Conservation (phyloP, 2,329 filamentous ascomycete species). For the Juglanconis juglandina region DNA sequence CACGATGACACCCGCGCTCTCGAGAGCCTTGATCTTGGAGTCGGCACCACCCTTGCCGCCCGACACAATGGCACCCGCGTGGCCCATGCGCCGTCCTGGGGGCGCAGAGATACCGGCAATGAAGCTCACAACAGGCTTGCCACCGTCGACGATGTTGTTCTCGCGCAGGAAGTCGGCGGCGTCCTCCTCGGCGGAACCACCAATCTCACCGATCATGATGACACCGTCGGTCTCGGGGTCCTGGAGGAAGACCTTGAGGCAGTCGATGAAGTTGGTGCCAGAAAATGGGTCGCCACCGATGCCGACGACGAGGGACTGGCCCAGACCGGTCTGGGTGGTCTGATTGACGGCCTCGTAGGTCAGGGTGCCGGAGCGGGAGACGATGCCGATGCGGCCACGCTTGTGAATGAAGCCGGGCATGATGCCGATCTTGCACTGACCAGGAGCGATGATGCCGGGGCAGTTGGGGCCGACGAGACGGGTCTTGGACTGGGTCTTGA, state of each 20-base stretch:
- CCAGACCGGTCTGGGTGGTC: conserved; percentile 93
- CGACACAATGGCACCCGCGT: conserved; percentile 96
- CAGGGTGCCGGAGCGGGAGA: conserved; percentile 94
- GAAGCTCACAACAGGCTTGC: conserved; percentile 95
- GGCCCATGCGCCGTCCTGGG: conserved; percentile 94
- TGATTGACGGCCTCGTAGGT: conserved; percentile 99
- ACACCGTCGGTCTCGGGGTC: conserved; percentile 97
- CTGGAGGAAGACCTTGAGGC: conserved; percentile 92
- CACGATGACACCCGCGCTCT: conserved; percentile 90
- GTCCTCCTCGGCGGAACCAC: conserved; percentile 95
- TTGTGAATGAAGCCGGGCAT: conserved; percentile 99
- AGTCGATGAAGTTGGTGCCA: conserved; percentile 99
- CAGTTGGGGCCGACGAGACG: conserved; percentile 97
- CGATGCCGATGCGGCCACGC: conserved; percentile 96
- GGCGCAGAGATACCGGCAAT: conserved; percentile 98
- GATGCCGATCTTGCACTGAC: conserved; percentile 99
- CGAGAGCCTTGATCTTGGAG: conserved; percentile 94
- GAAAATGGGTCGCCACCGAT: conserved; percentile 98
- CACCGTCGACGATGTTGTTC: conserved; percentile 79
- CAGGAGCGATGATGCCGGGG: conserved; percentile 90
- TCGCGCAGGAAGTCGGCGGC: conserved; percentile 92
- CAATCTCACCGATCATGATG: conserved; percentile 99
- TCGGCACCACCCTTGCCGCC: conserved; percentile 97
- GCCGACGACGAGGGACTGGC: conserved; percentile 95
- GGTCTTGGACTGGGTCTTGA: conserved; percentile 97